phyloP scores from a whole-genome alignment of 306 rosid genomes.

The Gleditsia sinensis region DNA sequence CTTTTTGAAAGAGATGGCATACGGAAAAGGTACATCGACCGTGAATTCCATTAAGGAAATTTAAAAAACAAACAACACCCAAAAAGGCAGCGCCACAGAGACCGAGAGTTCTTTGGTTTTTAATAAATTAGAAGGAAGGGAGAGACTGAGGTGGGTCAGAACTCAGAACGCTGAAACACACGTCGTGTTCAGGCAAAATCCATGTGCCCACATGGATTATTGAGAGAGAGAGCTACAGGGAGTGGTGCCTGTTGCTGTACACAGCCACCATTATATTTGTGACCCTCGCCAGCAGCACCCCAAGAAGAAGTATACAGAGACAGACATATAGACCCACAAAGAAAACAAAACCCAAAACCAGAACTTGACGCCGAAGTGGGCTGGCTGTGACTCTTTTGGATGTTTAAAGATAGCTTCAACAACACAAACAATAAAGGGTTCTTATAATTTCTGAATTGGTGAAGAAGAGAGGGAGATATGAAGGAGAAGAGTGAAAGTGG shows the following conservation, averaged over 20 bases:
- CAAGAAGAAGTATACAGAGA: neutral
- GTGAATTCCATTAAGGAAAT: constrained; percentile 53
- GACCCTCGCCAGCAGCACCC: neutral
- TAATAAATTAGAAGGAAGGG: constrained; percentile 33
- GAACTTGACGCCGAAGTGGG: neutral
- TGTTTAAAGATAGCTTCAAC: neutral
- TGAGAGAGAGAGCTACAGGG: constrained; percentile 30
- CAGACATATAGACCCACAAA: neutral
- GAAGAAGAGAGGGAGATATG: constrained; percentile 39
- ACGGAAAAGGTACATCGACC: constrained; percentile 45
- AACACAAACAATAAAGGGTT: no score
- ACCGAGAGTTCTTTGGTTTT: constrained; percentile 19
- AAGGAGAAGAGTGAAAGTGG: constrained; percentile 86
- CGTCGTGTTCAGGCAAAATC: constrained; percentile 91
- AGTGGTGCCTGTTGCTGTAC: constrained; percentile 18
- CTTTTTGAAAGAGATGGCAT: constrained; percentile 30
- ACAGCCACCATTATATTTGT: constrained; percentile 32
- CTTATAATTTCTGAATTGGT: neutral
- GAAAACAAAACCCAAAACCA: neutral
- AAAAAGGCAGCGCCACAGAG: constrained; percentile 25
- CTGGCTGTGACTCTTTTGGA: neutral
- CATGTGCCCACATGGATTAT: constrained; percentile 96
- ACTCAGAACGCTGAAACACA: constrained; percentile 47
- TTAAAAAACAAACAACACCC: neutral
- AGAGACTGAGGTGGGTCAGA: constrained; percentile 58